A percentile compares a stretch with the other conserved stretches of the same genome.
Conservation (phyloP, 1,139 yeast genomes). For the Groenewaldozyma auringiensis region DNA sequence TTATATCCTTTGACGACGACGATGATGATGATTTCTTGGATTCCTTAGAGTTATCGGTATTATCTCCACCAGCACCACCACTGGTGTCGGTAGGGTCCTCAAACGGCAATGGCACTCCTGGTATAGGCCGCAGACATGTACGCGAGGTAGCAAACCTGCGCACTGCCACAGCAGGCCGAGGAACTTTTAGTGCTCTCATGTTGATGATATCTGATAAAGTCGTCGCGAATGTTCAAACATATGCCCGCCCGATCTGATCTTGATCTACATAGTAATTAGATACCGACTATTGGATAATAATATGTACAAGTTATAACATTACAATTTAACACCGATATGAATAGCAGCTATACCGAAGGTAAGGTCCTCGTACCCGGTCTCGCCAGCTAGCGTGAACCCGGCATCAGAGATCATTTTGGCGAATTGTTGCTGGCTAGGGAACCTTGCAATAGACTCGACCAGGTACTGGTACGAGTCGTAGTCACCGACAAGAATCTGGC, state of each 20-base stretch:
- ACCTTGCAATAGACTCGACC: slow-evolving; percentile 86
- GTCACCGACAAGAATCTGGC: slow-evolving; percentile 90
- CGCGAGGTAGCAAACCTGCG: neutral
- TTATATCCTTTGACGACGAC: slow-evolving; percentile 1
- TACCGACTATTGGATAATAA: too few species aligned
- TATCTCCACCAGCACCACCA: slow-evolving; percentile 3
- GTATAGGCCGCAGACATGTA: neutral
- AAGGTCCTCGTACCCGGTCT: slow-evolving; percentile 78
- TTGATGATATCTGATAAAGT: too few species aligned
- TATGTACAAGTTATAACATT: slow-evolving; percentile 11
- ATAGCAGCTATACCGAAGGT: slow-evolving; percentile 97
- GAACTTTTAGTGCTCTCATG: too few species aligned
- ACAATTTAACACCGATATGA: slow-evolving; percentile 87
- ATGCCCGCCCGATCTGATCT: too few species aligned
- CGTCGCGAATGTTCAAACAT: neutral
- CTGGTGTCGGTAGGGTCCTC: slow-evolving; percentile 2
- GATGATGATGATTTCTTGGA: neutral
- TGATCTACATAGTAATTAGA: too few species aligned
- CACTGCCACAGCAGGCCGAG: too few species aligned
- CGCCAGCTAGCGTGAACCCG: slow-evolving; percentile 83
- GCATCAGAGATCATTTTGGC: slow-evolving; percentile 89
- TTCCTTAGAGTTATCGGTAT: slow-evolving; percentile 1
- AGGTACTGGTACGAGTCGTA: slow-evolving; percentile 92
- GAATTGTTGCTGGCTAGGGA: slow-evolving; percentile 89
- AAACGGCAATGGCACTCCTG: slow-evolving; percentile 4